Evolutionary conservation across 192 early-diverging fungal genomes (phyloP).

Genomic region (Pilaira anomala): DNA sequence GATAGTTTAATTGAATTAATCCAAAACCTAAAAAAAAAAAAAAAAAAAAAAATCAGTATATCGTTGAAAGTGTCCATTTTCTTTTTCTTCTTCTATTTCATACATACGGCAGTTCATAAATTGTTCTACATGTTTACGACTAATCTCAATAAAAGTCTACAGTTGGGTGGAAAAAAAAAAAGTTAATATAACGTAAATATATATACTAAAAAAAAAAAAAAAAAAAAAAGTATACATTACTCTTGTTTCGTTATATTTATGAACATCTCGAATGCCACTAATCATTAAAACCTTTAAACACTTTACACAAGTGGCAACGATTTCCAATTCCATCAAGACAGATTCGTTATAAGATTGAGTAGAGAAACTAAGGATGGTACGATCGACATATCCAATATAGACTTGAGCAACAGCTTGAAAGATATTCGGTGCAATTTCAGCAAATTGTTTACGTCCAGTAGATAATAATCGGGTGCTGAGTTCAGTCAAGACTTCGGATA

Average conservation of each 20-base stretch:
- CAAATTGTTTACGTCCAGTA: conserved; percentile 26
- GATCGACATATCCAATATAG: conserved; percentile 58
- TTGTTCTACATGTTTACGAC: conserved; percentile 53
- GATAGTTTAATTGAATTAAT: conserved; percentile 19
- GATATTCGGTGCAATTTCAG: conserved; percentile 66
- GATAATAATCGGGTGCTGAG: conserved; percentile 22
- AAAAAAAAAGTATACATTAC: conserved; percentile 16
- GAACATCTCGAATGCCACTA: conserved; percentile 65
- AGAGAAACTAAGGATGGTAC: conserved; percentile 47
- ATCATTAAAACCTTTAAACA: conserved; percentile 74
- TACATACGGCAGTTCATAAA: conserved; percentile 49
- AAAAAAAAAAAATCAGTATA: neutral
- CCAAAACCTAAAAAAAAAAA: too few species aligned
- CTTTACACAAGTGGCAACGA: conserved; percentile 70
- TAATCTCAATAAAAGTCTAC: conserved; percentile 43
- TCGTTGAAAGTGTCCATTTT: neutral
- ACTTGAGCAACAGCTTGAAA: conserved; percentile 64
- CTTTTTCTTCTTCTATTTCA: too few species aligned
- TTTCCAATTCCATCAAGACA: conserved; percentile 33
- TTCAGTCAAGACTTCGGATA: conserved; percentile 49
- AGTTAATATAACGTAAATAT: neutral
- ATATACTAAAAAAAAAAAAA: conserved; percentile 9
- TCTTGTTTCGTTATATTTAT: conserved; percentile 55
- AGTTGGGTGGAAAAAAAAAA: neutral
- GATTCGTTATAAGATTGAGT: conserved; percentile 26